Base-by-base conservation (phyloP, 1,139 yeast species). In the Scheffersomyces insectosa region DNA sequence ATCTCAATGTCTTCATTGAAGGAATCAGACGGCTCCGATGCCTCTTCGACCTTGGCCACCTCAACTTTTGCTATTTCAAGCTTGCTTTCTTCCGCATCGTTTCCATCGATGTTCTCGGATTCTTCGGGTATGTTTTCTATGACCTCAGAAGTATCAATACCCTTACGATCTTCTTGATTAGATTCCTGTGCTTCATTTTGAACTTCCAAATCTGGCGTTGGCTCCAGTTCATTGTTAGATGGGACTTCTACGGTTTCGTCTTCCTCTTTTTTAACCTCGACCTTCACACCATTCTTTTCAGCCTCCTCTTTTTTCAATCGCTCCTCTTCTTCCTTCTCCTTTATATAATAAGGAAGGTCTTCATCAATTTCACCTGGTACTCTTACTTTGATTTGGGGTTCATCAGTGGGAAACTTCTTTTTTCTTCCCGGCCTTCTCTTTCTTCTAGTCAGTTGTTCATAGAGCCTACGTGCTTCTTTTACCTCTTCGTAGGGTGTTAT, bases 401-500 rank as follows among this genome's bases (percentile, higher is more conserved):
- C 54, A 15, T 55, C 56, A 14, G 46, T 48, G 11, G 42, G 43
- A 11, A 42, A 39, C 42, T 60, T 64, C 54, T 68, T 70, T 47
- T 66, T 69, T 46, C 68, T 61, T 15, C 74, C 75, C 9, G 63
- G 65, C 42, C 62, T 66, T 47, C 66, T 65, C 63, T 71, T 60
- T 55, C 78, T 65, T 64, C 68, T 64, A 52, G 70, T 58, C 33
- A 66, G 51, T 45, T 37, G 39, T 29, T 64, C 63, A 40, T 59
- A 62, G 4, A 60, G 51, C 14, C 56, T 54, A 36, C 75, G 58
- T 5, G 72, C 71, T 39, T 75, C 79, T 37, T 72, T 76, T 2
- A 82, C 63, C 53, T 83, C 88, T 49, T 81, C 83, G 3, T 65
- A 54, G 0, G 91, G 88, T 0, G 68, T 55, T 7, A 73, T 63